Conservation (phyloP, 2,329 filamentous ascomycete genomes). For the Calonectria multiphialidica region DNA sequence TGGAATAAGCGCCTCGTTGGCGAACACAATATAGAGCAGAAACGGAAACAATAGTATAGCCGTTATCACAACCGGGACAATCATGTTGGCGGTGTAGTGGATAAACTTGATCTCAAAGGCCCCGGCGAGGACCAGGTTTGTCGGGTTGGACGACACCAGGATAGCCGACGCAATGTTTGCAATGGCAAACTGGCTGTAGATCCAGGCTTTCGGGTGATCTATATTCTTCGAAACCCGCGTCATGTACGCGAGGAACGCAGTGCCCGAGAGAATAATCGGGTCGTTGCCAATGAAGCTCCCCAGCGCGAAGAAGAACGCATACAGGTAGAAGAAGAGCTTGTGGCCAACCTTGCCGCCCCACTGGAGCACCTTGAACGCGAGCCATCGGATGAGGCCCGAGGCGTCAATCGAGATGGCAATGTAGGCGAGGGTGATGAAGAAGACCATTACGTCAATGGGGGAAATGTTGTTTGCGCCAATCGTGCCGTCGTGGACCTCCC, state of each 20-base stretch:
- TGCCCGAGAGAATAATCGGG: slow-evolving; percentile 80
- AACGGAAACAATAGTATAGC: slow-evolving; percentile 77
- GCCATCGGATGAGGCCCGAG: slow-evolving; percentile 77
- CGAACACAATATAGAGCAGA: slow-evolving; percentile 77
- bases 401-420: slow-evolving; percentile 84
- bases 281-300: slow-evolving; percentile 81
- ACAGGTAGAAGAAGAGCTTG: slow-evolving; percentile 78
- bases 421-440: slow-evolving; percentile 81
- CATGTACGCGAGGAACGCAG: slow-evolving; percentile 82
- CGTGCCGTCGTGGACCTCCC: slow-evolving; percentile 78
- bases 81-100: slow-evolving; percentile 82
- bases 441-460: slow-evolving; percentile 80
- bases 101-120: slow-evolving; percentile 81
- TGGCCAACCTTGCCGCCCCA: slow-evolving; percentile 77
- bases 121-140: slow-evolving; percentile 79
- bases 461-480: slow-evolving; percentile 74
- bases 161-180: slow-evolving; percentile 82
- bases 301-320: slow-evolving; percentile 77
- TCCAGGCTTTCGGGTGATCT: slow-evolving; percentile 78
- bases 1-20: slow-evolving; percentile 73
- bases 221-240: slow-evolving; percentile 81
- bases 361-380: slow-evolving; percentile 78
- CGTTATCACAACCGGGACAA: slow-evolving; percentile 78
- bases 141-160: slow-evolving; percentile 82
- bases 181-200: slow-evolving; percentile 77